Conservation (phyloP, 495 filamentous ascomycete species). For the Astrothelium subdiscretum region DNA sequence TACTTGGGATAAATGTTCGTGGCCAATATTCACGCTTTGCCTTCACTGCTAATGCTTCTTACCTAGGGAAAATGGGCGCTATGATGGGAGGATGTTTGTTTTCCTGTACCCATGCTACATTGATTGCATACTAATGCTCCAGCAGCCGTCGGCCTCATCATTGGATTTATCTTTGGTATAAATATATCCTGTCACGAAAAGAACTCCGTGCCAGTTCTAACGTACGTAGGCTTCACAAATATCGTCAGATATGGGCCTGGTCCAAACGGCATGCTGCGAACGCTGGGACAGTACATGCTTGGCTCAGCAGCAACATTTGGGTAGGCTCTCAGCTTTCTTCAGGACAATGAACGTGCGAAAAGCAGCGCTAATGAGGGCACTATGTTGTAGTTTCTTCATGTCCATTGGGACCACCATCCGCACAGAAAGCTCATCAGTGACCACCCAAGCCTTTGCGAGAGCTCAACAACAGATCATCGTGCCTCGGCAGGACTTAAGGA, state of each 20-base stretch:
- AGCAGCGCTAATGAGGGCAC: not conserved
- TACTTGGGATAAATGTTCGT: constrained; percentile 83
- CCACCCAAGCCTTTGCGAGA: constrained; percentile 49
- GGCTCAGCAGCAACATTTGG: constrained; percentile 96
- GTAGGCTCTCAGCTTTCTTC: constrained; percentile 38
- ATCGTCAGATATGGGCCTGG: constrained; percentile 91
- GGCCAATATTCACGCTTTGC: constrained; percentile 21
- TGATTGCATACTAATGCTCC: constrained; percentile 7
- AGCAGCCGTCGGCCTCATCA: constrained; percentile 89
- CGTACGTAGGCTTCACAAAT: constrained; percentile 81
- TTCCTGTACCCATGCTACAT: not conserved
- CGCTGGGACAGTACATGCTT: constrained; percentile 91
- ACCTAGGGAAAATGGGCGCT: constrained; percentile 90
- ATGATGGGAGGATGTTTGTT: constrained; percentile 93
- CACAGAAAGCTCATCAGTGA: constrained; percentile 59
- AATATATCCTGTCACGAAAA: not conserved
- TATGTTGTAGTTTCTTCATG: constrained; percentile 78
- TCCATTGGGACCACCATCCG: constrained; percentile 93
- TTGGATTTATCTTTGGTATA: constrained; percentile 93
- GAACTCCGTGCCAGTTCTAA: too few relatives aligned
- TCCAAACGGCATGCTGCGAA: constrained; percentile 83
- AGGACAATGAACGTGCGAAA: not conserved
- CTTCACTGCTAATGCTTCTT: constrained; percentile 10
- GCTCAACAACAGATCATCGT: constrained; percentile 53
- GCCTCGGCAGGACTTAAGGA: constrained; percentile 33